A percentile compares a stretch with the other conserved stretches of the same genome.
Conservation (phyloP, 768 basidiomycete species). For the Podaxis pistillaris region DNA sequence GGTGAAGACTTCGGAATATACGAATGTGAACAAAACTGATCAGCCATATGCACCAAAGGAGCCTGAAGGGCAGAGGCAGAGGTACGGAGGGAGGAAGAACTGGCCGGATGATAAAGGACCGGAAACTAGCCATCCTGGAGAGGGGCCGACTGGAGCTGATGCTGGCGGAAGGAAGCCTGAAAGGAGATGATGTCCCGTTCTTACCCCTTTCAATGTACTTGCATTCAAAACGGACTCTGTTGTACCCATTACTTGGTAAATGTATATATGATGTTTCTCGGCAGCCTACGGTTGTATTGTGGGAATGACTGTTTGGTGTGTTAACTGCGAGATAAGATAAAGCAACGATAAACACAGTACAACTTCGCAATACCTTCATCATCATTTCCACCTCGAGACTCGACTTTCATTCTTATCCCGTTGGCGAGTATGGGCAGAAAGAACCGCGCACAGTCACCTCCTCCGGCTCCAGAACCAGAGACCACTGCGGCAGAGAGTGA, state of each 20-base stretch:
- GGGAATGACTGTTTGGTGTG: background rate
- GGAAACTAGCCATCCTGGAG: constrained; percentile 11
- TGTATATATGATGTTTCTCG: background rate
- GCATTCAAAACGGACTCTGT: background rate
- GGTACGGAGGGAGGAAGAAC: constrained; percentile 10
- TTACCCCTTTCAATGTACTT: background rate
- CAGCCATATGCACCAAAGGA: constrained; percentile 6
- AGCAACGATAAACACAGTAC: constrained; percentile 2
- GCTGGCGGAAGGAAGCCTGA: constrained; percentile 6
- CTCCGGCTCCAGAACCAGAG: constrained; percentile 26
- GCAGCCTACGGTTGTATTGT: background rate
- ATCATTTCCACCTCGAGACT: background rate
- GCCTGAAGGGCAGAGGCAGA: constrained; percentile 3
- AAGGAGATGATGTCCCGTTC: background rate
- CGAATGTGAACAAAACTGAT: background rate
- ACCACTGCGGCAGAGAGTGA: constrained; percentile 20
- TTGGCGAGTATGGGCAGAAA: constrained; percentile 19
- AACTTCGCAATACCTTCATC: constrained; percentile 1
- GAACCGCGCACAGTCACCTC: constrained; percentile 23
- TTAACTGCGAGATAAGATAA: constrained; percentile 5
- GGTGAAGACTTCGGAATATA: constrained; percentile 4
- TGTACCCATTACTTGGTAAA: background rate
- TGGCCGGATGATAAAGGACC: constrained; percentile 10
- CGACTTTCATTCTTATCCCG: background rate
- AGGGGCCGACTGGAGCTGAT: constrained; percentile 12